Conservation (phyloP, 768 basidiomycete species). For the Amyloporia xantha region DNA sequence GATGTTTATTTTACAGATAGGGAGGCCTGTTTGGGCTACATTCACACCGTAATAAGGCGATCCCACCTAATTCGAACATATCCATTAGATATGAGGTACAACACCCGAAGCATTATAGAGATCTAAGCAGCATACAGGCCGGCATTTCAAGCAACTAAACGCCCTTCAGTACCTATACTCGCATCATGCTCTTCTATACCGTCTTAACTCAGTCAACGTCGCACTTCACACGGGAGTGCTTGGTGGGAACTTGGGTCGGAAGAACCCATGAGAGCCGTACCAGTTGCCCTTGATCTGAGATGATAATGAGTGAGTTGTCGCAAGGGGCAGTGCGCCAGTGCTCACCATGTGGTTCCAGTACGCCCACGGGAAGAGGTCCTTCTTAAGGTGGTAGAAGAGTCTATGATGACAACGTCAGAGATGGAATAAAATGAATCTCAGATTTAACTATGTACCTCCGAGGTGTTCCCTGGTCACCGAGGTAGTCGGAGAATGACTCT, state of each 20-base stretch:
- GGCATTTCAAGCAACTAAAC: too few species aligned
- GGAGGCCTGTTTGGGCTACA: too few species aligned
- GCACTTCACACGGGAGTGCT: too few species aligned
- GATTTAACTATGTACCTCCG: constrained; percentile 45
- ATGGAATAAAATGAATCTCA: constrained; percentile 2
- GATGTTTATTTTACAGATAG: too few species aligned
- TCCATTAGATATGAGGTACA: too few species aligned
- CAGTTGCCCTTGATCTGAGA: constrained; percentile 35
- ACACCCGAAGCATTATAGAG: too few species aligned
- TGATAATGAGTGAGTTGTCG: constrained; percentile 5
- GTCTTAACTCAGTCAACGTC: too few species aligned
- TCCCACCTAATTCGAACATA: too few species aligned
- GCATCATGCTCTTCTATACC: too few species aligned
- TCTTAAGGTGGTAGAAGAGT: constrained; percentile 85
- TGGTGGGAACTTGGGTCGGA: constrained; percentile 32
- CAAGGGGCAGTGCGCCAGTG: neutral
- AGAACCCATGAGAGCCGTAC: constrained; percentile 40
- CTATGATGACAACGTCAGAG: constrained; percentile 28
- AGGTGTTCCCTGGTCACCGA: constrained; percentile 73
- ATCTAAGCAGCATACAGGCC: too few species aligned
- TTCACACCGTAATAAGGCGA: too few species aligned
- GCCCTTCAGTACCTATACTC: too few species aligned
- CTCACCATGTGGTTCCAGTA: constrained; percentile 75
- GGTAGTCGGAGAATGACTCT: constrained; percentile 67
- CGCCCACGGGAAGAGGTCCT: constrained; percentile 66